Base-by-base conservation (phyloP, 1,139 yeast genomes). In the Pichia sp. region DNA sequence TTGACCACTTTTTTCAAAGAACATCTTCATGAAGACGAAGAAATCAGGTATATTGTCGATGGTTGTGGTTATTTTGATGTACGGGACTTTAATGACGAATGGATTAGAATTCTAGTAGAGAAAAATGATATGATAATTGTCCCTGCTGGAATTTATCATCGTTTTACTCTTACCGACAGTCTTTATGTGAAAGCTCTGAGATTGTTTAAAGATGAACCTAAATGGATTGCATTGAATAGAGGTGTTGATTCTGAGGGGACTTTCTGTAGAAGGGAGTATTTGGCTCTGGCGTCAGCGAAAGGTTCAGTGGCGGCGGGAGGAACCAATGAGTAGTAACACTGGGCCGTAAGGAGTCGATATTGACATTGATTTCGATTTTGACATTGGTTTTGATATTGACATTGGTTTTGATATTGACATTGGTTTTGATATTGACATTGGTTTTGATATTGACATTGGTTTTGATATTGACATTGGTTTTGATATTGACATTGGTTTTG, bases 11-110 rank as follows among this genome's bases (percentile, higher is more conserved):
- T 90, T 64, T 87, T 83, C 67, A 71, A 77, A 42, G 97, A 92
- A 62, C 98, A 92, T 64, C 71, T 86, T 53, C 98, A 92, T 62
- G 97, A 92, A 62, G 98, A 92, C 62, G 98, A 92, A 65, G 98
- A 92, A 68, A 92, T 92, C 61, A 72, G 98, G 52, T 90, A 88
- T 65, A 77, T 88, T 48, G 62, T 84, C 32, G 96, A 84, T 29
- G 98, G 98, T 8, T 85, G 80, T 50, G 97, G 98, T 0, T 92
- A 77, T 64, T 92, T 92, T 61, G 97, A 92, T 59, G 88, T 92
- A 8, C 74, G 96, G 52, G 81, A 77, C 58, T 60, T 67, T 26
- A 52, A 62, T 35, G 67, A 73, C 37, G 65, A 69, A 49, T 92
- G 98, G 98, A 73, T 92, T 48, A 75, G 97, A 51, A 74, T 84